Base-by-base conservation (phyloP, 1,284 basidiomycete genomes). In the Sporisorium iseilematis-ciliati region DNA sequence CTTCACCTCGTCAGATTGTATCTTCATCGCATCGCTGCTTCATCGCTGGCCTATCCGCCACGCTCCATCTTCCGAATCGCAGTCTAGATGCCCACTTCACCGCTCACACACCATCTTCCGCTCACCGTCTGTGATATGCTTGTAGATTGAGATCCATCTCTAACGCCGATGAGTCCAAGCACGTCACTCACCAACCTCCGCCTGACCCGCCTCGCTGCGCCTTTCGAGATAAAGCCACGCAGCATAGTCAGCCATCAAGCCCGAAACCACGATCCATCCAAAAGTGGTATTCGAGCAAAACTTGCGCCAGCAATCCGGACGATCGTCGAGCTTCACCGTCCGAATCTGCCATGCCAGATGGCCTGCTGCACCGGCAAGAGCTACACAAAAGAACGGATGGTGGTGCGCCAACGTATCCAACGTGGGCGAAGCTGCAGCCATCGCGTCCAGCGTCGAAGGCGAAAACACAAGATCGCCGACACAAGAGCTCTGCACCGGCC, bases 261-360 rank as follows among this genome's bases (percentile, higher is more conserved):
- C 96, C 81, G 90, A 89, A 91, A 92, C 97, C 10, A 98, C 88
- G 89, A 93, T 92, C 73, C 92, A 92, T 0, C 96, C 96, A 33
- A 94, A 88, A 89, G 91, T 93, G 0, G 93, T 92, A 85, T 95
- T 98, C 10, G 91, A 91, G 23, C 90, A 89, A 79, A 99, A 99
- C 33, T 93, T 93, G 77, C 88, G 89, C 94, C 95, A 97, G 85
- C 95, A 97, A 84, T 94, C 95, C n/a, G 87, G 82, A 8, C 93
- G 89, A 67, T 86, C 87, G 74, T 97, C 89, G 69, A 95, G 93
- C 79, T 97, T 88, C 11, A 84, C 83, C 12, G 77, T 84, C 71
- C 89, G 88, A n/a, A 97, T 87, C 41, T 97, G 90, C 77, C 93
- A 92, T 1, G 89, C 91, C 3, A 98, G 89, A 83, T 98, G 96